Evolutionary conservation across 2,329 filamentous ascomycete genomes (phyloP), one percentile per base, ranked within the genome.

Genomic region (Coniosporium tulheliwenetii): DNA sequence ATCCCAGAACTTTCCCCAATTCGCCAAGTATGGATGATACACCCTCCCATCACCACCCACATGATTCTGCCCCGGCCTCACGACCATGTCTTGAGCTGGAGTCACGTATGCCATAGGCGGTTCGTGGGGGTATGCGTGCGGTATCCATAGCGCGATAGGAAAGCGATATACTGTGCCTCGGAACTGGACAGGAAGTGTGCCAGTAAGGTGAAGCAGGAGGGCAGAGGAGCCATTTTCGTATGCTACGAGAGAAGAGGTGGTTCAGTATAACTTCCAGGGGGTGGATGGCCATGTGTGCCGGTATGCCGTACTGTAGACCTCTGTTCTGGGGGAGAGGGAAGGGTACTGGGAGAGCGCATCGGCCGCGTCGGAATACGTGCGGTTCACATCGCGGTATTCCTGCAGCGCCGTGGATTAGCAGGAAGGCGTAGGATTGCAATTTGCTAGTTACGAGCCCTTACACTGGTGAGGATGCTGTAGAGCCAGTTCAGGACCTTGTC

Each of bases 401-500:
- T 96, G 60, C 38, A 55, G 48, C 58, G 55, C 44, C 52, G 47
- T 55, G 55, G 45, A 32, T 40, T 8, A 42, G 40, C 5, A 30
- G 16, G 10, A 14, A 39, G 30, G 16, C 32, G 8, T 33, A 33
- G 32, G 13, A n/a, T 30, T 31, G 31, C 13, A 42, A 26, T 19
- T 9, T 26, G 19, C 19, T 26, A n/a, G 8, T 15, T 30, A n/a
- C 16, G 30, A 16, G 8, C 13, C 15, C n/a, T 29, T 10, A 35
- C 35, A 7, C 19, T 26, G 19, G 81, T 84, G 43, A 96, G 65
- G 42, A 94, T 80, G 63, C 84, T 91, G 64, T 93, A 94, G 5
- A 96, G 77, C 89, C 89, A 96, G 64, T 86, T 87, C 54, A 96
- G 71, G 45, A 93, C 81, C 64, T 86, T 83, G 62, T 93, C 86